Evolutionary conservation across 139 green algal genomes (phyloP).

Genomic region (Auxenochlorella protothecoides): DNA sequence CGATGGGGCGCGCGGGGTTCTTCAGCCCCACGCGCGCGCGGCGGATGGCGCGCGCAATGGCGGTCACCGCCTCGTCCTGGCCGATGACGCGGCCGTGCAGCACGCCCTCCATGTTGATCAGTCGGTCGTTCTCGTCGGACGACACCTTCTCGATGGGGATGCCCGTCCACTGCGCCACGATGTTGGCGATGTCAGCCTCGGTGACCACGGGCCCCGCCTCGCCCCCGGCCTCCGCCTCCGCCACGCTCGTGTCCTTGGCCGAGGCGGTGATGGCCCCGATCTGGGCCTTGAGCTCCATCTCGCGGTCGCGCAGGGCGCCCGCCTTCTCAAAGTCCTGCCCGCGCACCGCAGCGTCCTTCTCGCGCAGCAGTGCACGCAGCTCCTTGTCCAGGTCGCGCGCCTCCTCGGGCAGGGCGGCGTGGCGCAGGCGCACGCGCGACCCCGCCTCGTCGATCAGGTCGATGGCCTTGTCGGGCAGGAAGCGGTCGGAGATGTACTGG

Average conservation of each 20-base stretch:
- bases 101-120: constrained; percentile 98
- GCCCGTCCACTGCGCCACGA: constrained; percentile 90
- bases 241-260: constrained; percentile 23
- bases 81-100: constrained; percentile 92
- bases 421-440: constrained; percentile 82
- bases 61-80: constrained; percentile 91
- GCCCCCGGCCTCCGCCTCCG: constrained; percentile 69
- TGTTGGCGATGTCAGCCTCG: constrained; percentile 92
- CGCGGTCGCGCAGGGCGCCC: constrained; percentile 82
- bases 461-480: constrained; percentile 71
- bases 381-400: constrained; percentile 84
- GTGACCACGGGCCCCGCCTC: constrained; percentile 61
- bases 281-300: constrained; percentile 97
- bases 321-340: constrained; percentile 85
- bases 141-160: constrained; percentile 82
- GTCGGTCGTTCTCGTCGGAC: constrained; percentile 84
- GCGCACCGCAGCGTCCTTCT: constrained; percentile 92
- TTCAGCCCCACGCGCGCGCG: constrained; percentile 94
- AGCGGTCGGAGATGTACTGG: constrained; percentile 93
- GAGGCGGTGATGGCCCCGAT: constrained; percentile 65
- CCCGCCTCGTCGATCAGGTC: constrained; percentile 99
- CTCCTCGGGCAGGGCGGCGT: constrained; percentile 98
- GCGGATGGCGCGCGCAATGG: constrained; percentile 83
- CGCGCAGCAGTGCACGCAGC: constrained; percentile 86
- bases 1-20: constrained; percentile 95